These are phyloP conservation scores for Phytophthora melonis DNA, from an alignment of 352 stramenopile genomes.

Conservation along the genomic window DNA sequence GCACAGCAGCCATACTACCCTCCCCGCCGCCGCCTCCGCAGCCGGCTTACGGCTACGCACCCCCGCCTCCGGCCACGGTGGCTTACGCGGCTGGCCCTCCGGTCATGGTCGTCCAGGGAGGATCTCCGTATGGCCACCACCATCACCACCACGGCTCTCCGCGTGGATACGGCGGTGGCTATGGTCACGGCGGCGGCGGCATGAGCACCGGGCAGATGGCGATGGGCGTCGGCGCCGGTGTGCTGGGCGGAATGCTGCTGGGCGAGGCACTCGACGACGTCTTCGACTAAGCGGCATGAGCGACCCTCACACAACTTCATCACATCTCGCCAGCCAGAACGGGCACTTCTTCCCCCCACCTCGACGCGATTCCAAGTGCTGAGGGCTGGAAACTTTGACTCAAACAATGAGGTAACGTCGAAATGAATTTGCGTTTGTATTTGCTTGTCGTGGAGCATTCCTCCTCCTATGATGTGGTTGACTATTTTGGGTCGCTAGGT, in stretches of 20 bases:
- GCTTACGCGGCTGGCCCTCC: constrained; percentile 47
- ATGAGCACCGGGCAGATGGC: constrained; percentile 58
- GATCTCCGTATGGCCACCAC: constrained; percentile 35
- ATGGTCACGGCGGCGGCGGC: constrained; percentile 38
- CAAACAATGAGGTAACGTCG: constrained; percentile 29
- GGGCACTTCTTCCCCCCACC: not conserved
- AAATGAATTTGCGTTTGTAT: constrained; percentile 34
- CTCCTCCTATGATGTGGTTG: not conserved
- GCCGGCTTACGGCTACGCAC: constrained; percentile 38
- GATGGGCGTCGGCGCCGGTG: constrained; percentile 74
- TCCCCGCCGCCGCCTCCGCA: constrained; percentile 24
- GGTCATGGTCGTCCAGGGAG: constrained; percentile 39
- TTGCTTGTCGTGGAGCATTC: not conserved
- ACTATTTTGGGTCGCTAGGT: constrained; percentile 27
- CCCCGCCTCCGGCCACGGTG: constrained; percentile 35
- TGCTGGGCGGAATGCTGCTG: constrained; percentile 80
- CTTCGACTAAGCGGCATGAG: constrained; percentile 46
- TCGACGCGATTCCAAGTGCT: not conserved
- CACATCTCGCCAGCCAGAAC: not conserved
- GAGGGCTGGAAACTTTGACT: constrained; percentile 6
- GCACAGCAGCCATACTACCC: constrained; percentile 51
- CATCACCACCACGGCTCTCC: constrained; percentile 48
- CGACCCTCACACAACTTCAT: not conserved
- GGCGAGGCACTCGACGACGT: constrained; percentile 74
- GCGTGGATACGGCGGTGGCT: constrained; percentile 33